Evolutionary conservation across 108 stramenopile species (phyloP), one percentile per base, ranked within the genome.

Genomic region (Pseudonitzschia delicatissima): DNA sequence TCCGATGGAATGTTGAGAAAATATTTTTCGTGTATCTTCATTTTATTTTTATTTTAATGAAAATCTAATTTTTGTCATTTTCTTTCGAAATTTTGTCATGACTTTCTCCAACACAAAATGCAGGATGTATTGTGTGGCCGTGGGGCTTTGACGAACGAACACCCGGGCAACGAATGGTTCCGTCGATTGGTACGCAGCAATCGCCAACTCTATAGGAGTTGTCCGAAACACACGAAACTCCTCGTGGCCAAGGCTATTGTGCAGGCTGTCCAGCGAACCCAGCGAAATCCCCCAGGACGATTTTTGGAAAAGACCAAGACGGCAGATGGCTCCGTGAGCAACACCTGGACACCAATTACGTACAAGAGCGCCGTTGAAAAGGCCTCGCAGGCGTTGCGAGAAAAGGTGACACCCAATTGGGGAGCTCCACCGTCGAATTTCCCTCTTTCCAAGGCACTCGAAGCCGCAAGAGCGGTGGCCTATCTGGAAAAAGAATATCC

Each of bases 341-440:
- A 62, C 13, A 47, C 55, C 7, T 91, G 85, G 85, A 67, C 51
- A 26, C 71, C 77, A 49, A 83, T 91, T 9, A 58, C 65, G 9
- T 86, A 87, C 51, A 79, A 79, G 57, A 72, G 78, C 36, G 74
- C 85, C 2, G 77, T 80, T 21, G 82, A 85, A 51, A 91, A 91
- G 69, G 86, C 87, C 13, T 80, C 80, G 0, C 90, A 91, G 70
- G 87, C 86, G 4, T 66, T 91, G 37, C 68, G 90, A 50, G 90
- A 91, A 58, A 77, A 77, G 45, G 83, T 55, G 13, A 55, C 53
- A 27, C 53, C 53, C 5, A 55, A 55, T 12, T 55, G 53, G 53
- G 53, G 53, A 13, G 53, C 53, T 31, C 53, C 53, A 17, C 53
- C 53, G 2, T 55, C 53, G 11, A 55, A 55, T 17, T 55, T 55